phyloP scores from a whole-genome alignment of 179 eudicot species.

The Beta lomatogona region DNA sequence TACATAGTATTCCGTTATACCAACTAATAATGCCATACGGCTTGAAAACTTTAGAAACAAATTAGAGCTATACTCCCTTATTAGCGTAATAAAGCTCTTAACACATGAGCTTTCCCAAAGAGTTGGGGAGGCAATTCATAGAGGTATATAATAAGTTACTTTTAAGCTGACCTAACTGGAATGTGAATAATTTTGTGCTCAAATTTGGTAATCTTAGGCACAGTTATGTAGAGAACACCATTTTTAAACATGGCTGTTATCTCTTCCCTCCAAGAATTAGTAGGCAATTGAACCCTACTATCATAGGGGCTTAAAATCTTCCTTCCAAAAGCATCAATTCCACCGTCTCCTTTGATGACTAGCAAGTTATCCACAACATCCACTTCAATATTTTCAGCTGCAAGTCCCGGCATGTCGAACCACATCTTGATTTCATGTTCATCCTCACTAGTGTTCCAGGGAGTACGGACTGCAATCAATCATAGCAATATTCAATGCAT shows the following conservation, averaged over 20 bases:
- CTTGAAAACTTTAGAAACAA: no score
- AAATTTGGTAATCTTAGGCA: slow-evolving; percentile 13
- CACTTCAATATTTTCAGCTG: slow-evolving; percentile 4
- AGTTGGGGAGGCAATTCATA: not conserved
- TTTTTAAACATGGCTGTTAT: slow-evolving; percentile 10
- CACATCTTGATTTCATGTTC: slow-evolving; percentile 17
- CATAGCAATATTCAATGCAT: no score
- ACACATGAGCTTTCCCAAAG: not conserved
- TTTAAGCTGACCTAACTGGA: slow-evolving; percentile 12
- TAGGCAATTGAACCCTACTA: slow-evolving; percentile 10
- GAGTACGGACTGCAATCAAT: slow-evolving; percentile 1
- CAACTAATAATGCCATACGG: no score
- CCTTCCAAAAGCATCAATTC: slow-evolving; percentile 9
- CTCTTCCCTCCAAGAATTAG: slow-evolving; percentile 15
- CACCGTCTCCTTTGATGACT: slow-evolving; percentile 16
- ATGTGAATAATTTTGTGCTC: slow-evolving; percentile 17
- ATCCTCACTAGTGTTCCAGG: slow-evolving; percentile 13
- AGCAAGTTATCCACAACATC: slow-evolving; percentile 4
- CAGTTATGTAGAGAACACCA: slow-evolving; percentile 17
- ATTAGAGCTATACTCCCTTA: no score
- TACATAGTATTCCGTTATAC: no score
- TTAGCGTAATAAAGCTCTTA: not conserved
- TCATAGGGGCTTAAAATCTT: slow-evolving; percentile 15
- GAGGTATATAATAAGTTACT: no score
- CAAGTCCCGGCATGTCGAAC: slow-evolving; percentile 16